These are phyloP conservation scores for Phragmites australis DNA, from an alignment of 176 grass and related monocot species.

Conservation along the genomic window DNA sequence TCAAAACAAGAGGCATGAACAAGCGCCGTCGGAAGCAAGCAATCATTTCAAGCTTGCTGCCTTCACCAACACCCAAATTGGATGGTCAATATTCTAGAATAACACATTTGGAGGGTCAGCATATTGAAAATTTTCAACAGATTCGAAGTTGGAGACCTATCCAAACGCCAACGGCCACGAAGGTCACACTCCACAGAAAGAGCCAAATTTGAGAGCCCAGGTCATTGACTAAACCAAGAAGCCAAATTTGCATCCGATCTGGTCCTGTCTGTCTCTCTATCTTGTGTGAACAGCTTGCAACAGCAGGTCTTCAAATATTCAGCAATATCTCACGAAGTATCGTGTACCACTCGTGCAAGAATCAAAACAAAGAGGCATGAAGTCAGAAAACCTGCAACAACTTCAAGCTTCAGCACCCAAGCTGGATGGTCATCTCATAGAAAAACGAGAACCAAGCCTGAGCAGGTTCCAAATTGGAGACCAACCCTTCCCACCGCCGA, in stretches of 20 bases:
- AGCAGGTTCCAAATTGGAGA: no score
- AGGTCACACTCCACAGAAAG: background rate
- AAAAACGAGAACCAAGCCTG: no score
- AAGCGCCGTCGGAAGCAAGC: background rate
- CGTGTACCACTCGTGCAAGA: background rate
- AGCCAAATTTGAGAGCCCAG: background rate
- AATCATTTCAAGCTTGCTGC: background rate
- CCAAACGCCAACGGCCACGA: background rate
- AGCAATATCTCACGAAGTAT: background rate
- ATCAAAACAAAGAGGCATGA: background rate
- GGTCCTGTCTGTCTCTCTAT: background rate
- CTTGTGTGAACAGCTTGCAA: slow-evolving; percentile 32
- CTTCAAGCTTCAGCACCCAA: no score
- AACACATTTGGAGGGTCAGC: background rate
- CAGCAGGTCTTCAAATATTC: slow-evolving; percentile 8
- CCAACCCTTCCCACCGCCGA: no score
- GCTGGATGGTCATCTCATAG: no score
- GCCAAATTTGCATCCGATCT: slow-evolving; percentile 3
- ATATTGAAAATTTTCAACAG: background rate
- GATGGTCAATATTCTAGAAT: background rate
- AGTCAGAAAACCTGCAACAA: background rate
- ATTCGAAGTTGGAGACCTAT: background rate
- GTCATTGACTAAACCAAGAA: background rate
- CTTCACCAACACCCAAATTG: background rate
- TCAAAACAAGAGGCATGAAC: background rate